Evolutionary conservation across 169 alveolate genomes (phyloP), one percentile per base, ranked within the genome.

Genomic region (Cryptosporidium canis): DNA sequence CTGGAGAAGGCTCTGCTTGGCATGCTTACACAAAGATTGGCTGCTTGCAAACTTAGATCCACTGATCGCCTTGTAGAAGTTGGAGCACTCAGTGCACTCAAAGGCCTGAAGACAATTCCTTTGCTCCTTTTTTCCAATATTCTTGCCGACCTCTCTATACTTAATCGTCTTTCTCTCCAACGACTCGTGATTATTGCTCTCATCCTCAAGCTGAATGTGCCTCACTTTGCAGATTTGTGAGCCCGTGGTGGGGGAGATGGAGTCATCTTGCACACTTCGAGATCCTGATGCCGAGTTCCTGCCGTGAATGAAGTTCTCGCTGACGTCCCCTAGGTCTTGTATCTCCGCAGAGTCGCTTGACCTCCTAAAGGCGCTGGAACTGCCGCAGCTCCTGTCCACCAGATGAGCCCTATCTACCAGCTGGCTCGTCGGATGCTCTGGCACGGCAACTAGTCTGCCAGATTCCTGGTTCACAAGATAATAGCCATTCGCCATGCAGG

Each of bases 61-160:
- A 39, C 31, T 61, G 24, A 77, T 58, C 7, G 87, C 87, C 43
- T 77, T 77, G 63, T 77, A 77, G 45, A 77, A 77, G 14, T 77
- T 77, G 1, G 87, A 58, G 12, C 87, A 77, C 24, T 77, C 87
- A n/a, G 65, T 61, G 43, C 87, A 77, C 45, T 77, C 87, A 61
- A 58, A 77, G 31, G 87, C 87, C 44, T 55, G 66, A 29, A 77
- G 47, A 43, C 61, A 58, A 43, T 61, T 58, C 61, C 87, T 55
- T 2, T 27, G 39, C 21, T 56, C 58, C 39, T 41, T 55, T 37
- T 61, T 77, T 8, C 87, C 87, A 31, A 77, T 77, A n/a, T 18
- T 70, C 39, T 55, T 70, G 1, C 84, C 84, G 24, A 70, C 84
- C 21, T 77, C 87, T 77, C 71, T 77, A 37, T 58, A 77, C 18